Evolutionary conservation across 371 early-diverging fungal species (phyloP).

Genomic region (Encephalitozoon hellem): DNA sequence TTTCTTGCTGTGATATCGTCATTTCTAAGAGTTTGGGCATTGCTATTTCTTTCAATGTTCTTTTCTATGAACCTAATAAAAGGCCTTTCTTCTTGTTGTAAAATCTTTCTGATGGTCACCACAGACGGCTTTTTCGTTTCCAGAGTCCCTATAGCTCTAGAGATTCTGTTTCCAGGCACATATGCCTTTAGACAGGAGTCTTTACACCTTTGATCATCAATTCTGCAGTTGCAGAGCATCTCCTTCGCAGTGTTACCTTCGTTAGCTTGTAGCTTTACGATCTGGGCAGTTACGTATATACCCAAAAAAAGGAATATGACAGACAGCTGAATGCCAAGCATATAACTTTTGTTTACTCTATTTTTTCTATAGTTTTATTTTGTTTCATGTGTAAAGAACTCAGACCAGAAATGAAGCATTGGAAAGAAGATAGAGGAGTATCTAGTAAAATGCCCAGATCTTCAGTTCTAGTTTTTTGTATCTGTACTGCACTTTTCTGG

Average conservation of each 20-base stretch:
- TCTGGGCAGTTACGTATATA: neutral
- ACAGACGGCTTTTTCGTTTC: neutral
- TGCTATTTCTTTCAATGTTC: neutral
- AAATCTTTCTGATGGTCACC: neutral
- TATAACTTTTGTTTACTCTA: neutral
- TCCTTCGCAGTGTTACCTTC: neutral
- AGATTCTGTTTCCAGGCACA: no score
- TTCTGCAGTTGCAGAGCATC: neutral
- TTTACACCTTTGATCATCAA: neutral
- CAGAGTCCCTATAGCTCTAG: neutral
- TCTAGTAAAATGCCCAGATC: neutral
- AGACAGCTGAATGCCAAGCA: neutral
- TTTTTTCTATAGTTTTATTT: neutral
- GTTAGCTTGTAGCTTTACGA: neutral
- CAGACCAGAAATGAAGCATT: neutral
- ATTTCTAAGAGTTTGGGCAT: neutral
- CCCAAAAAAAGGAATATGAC: neutral
- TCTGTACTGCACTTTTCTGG: neutral
- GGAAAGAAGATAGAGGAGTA: neutral
- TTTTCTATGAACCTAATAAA: neutral
- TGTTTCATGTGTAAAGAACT: neutral
- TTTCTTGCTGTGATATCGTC: neutral
- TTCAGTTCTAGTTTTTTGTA: neutral
- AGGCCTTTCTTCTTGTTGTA: neutral
- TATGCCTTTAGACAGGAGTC: neutral